Percentiles rank a stretch among this genome's conserved stretches.
Conservation (phyloP, 192 early-diverging fungal genomes). For the Coemansia sp. region DNA sequence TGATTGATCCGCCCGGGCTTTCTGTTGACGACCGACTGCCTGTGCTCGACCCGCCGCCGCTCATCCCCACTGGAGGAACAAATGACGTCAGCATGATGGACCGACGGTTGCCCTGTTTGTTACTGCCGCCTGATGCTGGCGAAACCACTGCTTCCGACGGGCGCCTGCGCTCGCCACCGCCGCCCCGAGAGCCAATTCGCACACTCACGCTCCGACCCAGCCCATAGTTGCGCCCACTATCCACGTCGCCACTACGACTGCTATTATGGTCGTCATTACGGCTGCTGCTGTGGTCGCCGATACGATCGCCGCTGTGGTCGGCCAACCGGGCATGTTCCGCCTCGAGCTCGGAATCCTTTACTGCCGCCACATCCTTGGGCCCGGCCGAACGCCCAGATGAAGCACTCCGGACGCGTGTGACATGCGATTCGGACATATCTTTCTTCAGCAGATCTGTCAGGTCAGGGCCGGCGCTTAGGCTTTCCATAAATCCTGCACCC, state of each 20-base stretch:
- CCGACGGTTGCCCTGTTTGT: conserved; percentile 33
- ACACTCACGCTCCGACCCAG: conserved; percentile 44
- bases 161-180: conserved; percentile 32
- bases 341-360: conserved; percentile 10
- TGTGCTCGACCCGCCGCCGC: conserved; percentile 26
- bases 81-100: conserved; percentile 53
- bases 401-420: no score
- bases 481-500: conserved; percentile 7
- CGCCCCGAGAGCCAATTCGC: conserved; percentile 11
- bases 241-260: neutral
- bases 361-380: neutral
- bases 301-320: neutral
- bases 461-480: neutral
- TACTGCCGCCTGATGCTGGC: conserved; percentile 2
- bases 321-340: conserved; percentile 1
- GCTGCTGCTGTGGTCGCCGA: neutral
- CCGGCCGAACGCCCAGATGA: no score
- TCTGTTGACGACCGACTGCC: conserved; percentile 36
- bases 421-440: neutral
- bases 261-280: neutral
- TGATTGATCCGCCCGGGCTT: conserved; percentile 22
- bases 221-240: neutral
- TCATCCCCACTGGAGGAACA: conserved; percentile 40
- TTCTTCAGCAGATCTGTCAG: neutral
- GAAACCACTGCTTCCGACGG: conserved; percentile 25